A percentile compares a stretch with the other conserved stretches of the same genome.
phyloP scores from a whole-genome alignment of 345 rosid genomes.

The Populus pruinosa region DNA sequence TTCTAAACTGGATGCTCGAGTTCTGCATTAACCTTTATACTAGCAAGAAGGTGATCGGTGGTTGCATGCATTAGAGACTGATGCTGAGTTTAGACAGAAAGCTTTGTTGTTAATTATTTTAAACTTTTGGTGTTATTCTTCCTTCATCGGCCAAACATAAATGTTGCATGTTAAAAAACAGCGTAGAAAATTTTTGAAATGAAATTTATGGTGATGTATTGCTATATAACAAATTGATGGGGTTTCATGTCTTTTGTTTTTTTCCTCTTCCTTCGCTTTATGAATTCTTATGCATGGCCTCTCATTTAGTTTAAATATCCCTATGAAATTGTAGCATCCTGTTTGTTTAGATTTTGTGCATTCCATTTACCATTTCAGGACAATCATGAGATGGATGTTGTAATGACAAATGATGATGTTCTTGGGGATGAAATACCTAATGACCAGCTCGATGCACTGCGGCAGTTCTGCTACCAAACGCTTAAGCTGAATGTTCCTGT shows the following conservation, averaged over 20 bases:
- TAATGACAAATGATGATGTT: slow-evolving; percentile 89
- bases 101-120: not conserved
- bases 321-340: not conserved
- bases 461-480: slow-evolving; percentile 60
- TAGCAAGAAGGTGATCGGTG: not conserved
- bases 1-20: not conserved
- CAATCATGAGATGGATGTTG: slow-evolving; percentile 45
- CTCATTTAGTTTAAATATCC: not conserved
- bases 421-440: slow-evolving; percentile 92
- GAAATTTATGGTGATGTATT: not conserved
- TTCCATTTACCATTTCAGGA: slow-evolving; percentile 42
- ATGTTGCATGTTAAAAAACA: not conserved
- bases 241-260: not conserved
- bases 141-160: not conserved
- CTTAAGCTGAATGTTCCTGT: slow-evolving; percentile 67
- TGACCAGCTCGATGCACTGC: slow-evolving; percentile 63
- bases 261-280: not conserved
- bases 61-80: not conserved
- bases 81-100: not conserved
- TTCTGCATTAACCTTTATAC: not conserved
- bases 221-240: not conserved
- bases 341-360: not conserved
- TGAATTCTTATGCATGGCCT: not conserved
- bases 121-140: not conserved
- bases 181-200: not conserved